Conservation (phyloP, 495 filamentous ascomycete genomes). For the Copromyces sp. region DNA sequence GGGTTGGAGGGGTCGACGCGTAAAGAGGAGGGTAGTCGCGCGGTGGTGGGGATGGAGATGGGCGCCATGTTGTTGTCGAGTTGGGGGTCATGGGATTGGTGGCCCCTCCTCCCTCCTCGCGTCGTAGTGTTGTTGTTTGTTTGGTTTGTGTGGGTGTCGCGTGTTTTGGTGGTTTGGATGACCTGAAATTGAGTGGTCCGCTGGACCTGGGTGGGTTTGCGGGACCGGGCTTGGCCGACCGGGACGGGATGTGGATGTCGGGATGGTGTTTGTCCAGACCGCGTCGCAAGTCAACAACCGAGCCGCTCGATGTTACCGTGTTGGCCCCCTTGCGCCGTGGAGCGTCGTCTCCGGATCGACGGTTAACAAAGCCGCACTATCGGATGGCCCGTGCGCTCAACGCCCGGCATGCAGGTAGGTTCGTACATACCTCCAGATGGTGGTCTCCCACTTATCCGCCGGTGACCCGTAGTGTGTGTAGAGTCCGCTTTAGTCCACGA, state of each 20-base stretch:
- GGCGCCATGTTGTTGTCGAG: conserved; percentile 23
- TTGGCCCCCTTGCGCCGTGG: background rate
- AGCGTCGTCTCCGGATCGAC: background rate
- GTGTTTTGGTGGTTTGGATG: background rate
- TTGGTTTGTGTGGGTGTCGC: background rate
- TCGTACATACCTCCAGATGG: background rate
- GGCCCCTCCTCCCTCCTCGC: background rate
- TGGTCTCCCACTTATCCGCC: background rate
- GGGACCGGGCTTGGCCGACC: background rate
- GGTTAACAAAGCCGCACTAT: background rate
- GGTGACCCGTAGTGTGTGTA: background rate
- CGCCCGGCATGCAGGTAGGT: background rate
- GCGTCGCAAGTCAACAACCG: background rate
- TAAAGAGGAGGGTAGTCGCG: conserved; percentile 38
- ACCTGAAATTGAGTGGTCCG: background rate
- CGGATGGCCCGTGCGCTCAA: background rate
- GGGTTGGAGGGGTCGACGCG: conserved; percentile 54
- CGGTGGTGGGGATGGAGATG: conserved; percentile 35
- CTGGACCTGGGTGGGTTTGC: background rate
- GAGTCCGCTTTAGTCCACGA: background rate
- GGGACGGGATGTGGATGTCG: background rate
- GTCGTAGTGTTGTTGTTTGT: background rate
- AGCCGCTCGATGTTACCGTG: background rate
- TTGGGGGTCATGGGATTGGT: background rate
- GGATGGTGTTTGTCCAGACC: background rate